Base-by-base conservation (phyloP, 805 yeast genomes). In the Saccharomycodes ludwigii region DNA sequence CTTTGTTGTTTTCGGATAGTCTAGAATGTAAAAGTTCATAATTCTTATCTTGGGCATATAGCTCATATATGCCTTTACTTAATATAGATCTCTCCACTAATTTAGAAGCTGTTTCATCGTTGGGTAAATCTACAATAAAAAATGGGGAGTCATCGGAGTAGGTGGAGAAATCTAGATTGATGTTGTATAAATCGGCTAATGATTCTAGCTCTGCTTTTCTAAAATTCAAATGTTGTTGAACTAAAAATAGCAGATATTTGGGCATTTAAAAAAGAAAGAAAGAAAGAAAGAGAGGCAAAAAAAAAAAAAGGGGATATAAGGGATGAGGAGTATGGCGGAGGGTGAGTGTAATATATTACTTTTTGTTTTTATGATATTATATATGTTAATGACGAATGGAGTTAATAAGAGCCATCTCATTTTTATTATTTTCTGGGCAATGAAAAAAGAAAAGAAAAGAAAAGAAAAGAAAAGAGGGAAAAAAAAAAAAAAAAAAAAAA, bases 181-280 rank as follows among this genome's bases (percentile, higher is more conserved):
- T 58, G 12, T 57, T 56, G 40, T 69, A 57, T 32, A 80, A 54
- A 21, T 71, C 74, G 0, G 96, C 96, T 27, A 91, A 56, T 0
- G 96, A 77, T 43, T 79, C 84, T 21, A 91, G 57, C 56, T 88
- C 98, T 0, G 94, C 82, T 22, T 57, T 56, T 30, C 97, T 65
- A 55, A 88, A 88, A 37, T 70, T 66, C 31, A 77, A 73, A 48
- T 84, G 85, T 25, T 76, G 69, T 55, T 86, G 95, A 3, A 95
- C 95, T 48, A 91, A 65, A 48, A 78, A 73, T n/a, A 91, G 61
- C 29, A 88, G 52, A 47, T 83, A 91, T 33, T 66, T 68, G 70
- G 66, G 65, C 42, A 37, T 43, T 22, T 11, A 17, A 16, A 27
- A 13, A 17, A 13, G 15, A 18, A 21, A 22, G 22, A 27, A 11